Conservation (phyloP, 345 rosid species). For the Kernera saxatilis region DNA sequence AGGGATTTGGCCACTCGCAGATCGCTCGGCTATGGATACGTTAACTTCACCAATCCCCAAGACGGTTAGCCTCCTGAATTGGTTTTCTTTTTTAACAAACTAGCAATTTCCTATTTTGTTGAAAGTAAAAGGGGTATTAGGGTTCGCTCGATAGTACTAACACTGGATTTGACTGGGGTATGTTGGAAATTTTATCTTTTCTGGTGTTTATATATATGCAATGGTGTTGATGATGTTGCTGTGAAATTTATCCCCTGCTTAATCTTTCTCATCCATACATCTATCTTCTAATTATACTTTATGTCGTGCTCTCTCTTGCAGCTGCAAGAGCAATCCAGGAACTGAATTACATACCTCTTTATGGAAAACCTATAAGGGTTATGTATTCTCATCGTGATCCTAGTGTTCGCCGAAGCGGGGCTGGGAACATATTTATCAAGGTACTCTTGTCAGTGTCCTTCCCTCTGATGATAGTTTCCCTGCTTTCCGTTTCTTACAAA, state of each 20-base stretch:
- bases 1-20: constrained; percentile 66
- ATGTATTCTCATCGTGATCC: constrained; percentile 87
- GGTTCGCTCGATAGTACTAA: background rate
- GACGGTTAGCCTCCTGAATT: constrained; percentile 45
- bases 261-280: background rate
- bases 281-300: background rate
- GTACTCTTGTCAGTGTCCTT: constrained; percentile 29
- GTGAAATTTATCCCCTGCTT: background rate
- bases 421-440: constrained; percentile 94
- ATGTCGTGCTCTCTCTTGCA: constrained; percentile 22
- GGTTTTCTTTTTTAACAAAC: background rate
- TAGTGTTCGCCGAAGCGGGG: constrained; percentile 71
- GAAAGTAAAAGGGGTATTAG: background rate
- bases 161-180: background rate
- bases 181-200: background rate
- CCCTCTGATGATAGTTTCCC: background rate
- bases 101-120: background rate
- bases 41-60: constrained; percentile 62
- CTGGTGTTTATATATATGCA: background rate
- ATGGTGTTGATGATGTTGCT: background rate
- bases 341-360: constrained; percentile 71
- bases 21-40: constrained; percentile 91
- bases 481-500: background rate
- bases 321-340: constrained; percentile 83
- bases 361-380: constrained; percentile 72